Percentiles rank a stretch among this genome's conserved stretches.
These are phyloP conservation scores for Entophlyctis luteolus DNA, from an alignment of 192 early-diverging fungal species.

Conservation along the genomic window DNA sequence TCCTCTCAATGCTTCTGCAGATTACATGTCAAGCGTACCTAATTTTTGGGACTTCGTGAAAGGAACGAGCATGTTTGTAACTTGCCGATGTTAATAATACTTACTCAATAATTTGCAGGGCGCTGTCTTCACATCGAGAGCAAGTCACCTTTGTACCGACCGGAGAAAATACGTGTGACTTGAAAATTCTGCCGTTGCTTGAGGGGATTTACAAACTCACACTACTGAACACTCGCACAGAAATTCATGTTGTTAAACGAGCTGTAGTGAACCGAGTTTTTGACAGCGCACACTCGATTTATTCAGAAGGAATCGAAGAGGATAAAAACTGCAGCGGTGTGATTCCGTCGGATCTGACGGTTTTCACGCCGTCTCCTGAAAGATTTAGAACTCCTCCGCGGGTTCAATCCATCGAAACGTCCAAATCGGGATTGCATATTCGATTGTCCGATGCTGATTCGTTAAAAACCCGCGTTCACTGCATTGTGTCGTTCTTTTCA, in stretches of 20 bases:
- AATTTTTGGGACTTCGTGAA: conserved; percentile 8
- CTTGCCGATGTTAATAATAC: no score
- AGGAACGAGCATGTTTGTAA: no score
- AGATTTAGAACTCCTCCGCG: background rate
- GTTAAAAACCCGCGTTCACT: conserved; percentile 12
- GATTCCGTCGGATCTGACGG: background rate
- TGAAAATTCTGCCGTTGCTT: background rate
- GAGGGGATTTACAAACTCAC: background rate
- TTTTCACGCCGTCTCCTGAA: background rate
- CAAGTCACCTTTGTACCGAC: background rate
- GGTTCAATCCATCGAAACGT: background rate
- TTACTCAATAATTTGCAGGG: no score
- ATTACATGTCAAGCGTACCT: background rate
- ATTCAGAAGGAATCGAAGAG: background rate
- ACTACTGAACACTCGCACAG: no score
- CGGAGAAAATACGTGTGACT: background rate
- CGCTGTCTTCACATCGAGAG: no score
- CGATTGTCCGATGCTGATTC: background rate
- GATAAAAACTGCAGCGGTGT: background rate
- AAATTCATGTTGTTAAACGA: no score
- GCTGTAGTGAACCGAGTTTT: no score
- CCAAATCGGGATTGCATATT: background rate
- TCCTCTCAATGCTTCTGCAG: conserved; percentile 1
- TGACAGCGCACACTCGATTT: no score
- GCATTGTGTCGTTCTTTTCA: conserved; percentile 2